Evolutionary conservation across 129 eudicot genomes (phyloP).

Genomic region (Mikania micrantha): DNA sequence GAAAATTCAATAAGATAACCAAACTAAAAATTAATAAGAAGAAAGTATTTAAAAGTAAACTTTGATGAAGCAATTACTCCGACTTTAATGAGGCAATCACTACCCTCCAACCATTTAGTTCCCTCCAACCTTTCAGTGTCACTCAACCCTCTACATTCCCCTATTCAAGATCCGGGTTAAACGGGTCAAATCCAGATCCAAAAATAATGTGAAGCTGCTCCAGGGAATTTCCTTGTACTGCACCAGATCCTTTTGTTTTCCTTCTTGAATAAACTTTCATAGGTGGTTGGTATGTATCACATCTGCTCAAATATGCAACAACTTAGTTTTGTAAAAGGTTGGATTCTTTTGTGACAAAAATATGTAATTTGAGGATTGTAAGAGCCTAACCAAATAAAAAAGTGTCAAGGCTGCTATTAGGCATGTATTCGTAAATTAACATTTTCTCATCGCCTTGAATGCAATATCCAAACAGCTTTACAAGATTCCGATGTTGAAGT

Average conservation of each 20-base stretch:
- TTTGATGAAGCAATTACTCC: neutral
- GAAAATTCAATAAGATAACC: neutral
- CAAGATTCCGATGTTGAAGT: constrained; percentile 38
- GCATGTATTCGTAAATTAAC: constrained; percentile 64
- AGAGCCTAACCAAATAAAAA: constrained; percentile 46
- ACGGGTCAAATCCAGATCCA: neutral
- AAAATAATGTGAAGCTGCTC: neutral
- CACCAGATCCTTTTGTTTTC: neutral
- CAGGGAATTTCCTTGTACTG: neutral
- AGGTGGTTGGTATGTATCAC: neutral
- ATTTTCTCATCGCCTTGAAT: constrained; percentile 44
- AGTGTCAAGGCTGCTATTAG: constrained; percentile 52
- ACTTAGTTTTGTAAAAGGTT: neutral
- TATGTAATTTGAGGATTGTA: neutral
- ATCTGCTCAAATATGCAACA: neutral
- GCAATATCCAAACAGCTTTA: constrained; percentile 50
- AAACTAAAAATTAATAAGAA: neutral
- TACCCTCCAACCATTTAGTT: neutral
- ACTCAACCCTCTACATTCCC: too few relatives aligned
- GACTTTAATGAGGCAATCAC: neutral
- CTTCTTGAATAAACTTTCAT: neutral
- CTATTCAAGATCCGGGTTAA: neutral
- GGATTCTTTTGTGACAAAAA: neutral
- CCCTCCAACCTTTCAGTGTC: too few relatives aligned
- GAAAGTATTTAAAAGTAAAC: too few relatives aligned